Conservation (phyloP, 345 rosid species). For the Eutrema heterophyllum region DNA sequence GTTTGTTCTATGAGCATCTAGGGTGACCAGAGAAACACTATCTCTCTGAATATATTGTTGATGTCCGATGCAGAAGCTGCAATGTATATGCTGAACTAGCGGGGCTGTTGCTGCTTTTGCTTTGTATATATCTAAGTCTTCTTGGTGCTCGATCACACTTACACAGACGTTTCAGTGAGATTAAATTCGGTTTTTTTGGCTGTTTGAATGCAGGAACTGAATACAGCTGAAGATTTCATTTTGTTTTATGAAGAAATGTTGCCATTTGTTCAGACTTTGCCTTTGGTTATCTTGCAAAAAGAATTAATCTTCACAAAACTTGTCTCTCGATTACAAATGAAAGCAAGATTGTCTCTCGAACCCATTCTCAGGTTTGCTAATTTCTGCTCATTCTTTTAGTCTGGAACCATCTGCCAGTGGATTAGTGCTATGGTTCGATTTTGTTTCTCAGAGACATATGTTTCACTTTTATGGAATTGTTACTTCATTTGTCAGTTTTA, state of each 20-base stretch:
- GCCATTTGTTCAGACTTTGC: slow-evolving; percentile 68
- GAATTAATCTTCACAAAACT: slow-evolving; percentile 64
- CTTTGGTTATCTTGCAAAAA: slow-evolving; percentile 58
- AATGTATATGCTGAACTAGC: not conserved
- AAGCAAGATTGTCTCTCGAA: slow-evolving; percentile 85
- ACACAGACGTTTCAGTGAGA: not conserved
- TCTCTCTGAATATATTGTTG: not conserved
- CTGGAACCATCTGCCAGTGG: not conserved
- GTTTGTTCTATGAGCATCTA: not conserved
- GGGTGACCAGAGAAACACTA: not conserved
- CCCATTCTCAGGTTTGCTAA: slow-evolving; percentile 68
- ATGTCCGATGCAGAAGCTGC: not conserved
- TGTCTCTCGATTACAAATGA: slow-evolving; percentile 61
- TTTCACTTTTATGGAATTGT: not conserved
- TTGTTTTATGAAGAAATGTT: slow-evolving; percentile 66
- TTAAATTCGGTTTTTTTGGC: slow-evolving; percentile 1
- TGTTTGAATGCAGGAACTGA: slow-evolving; percentile 58
- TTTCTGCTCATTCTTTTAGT: slow-evolving; percentile 8
- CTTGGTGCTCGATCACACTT: not conserved
- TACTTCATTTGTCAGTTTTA: slow-evolving; percentile 7
- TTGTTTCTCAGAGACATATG: not conserved
- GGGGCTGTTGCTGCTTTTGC: not conserved
- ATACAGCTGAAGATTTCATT: slow-evolving; percentile 89
- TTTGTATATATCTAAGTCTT: not conserved
- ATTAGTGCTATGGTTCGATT: not conserved